phyloP scores from a whole-genome alignment of 805 yeast genomes.

The Komagataella phaffii region DNA sequence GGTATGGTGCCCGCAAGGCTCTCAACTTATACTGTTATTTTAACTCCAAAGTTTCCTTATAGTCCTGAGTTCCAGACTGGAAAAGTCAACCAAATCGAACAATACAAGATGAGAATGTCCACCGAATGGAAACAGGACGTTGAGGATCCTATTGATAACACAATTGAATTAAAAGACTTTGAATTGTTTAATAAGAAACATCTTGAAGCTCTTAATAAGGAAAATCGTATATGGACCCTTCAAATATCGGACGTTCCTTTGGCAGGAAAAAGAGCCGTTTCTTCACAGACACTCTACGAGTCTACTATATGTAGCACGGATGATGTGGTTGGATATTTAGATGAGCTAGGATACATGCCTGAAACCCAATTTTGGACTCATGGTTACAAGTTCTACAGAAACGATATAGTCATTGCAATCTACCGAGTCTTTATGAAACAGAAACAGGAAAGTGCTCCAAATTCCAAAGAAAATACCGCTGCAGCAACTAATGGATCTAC shows the following conservation, averaged over 20 bases:
- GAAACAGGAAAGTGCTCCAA: background rate
- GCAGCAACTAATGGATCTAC: background rate
- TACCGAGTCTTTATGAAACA: slow-evolving; percentile 30
- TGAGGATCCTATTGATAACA: background rate
- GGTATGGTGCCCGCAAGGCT: slow-evolving; percentile 32
- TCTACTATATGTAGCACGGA: slow-evolving; percentile 35
- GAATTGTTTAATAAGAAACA: slow-evolving; percentile 1
- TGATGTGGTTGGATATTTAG: slow-evolving; percentile 32
- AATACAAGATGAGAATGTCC: slow-evolving; percentile 34
- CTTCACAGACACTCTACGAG: slow-evolving; percentile 57
- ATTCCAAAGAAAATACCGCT: background rate
- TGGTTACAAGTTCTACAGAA: slow-evolving; percentile 51
- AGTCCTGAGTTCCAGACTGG: slow-evolving; percentile 42
- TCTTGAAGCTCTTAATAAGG: slow-evolving; percentile 8
- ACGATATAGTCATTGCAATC: slow-evolving; percentile 47
- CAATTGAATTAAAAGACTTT: background rate
- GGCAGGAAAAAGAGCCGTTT: slow-evolving; percentile 54
- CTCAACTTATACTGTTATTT: slow-evolving; percentile 32
- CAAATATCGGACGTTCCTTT: slow-evolving; percentile 63
- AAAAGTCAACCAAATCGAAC: slow-evolving; percentile 43
- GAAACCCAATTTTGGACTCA: slow-evolving; percentile 46
- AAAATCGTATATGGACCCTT: slow-evolving; percentile 39
- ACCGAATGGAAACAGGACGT: slow-evolving; percentile 26
- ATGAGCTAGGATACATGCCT: slow-evolving; percentile 58
- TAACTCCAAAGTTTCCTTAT: slow-evolving; percentile 37